Percentiles rank a stretch among this genome's conserved stretches.
Evolutionary conservation across 306 rosid genomes (phyloP).

Genomic region (Comarum palustre): DNA sequence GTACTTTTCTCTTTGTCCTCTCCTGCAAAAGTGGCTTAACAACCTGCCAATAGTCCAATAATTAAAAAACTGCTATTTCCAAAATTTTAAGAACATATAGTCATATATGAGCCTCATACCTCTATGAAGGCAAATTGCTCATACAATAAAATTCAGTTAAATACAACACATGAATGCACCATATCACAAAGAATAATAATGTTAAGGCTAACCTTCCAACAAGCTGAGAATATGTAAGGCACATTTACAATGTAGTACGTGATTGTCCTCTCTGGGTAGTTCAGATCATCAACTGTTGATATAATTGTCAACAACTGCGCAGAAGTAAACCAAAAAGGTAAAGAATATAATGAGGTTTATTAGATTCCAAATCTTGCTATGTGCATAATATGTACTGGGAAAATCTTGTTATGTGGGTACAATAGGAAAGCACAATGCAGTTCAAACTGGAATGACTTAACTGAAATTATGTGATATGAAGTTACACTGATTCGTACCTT

Average conservation of each 20-base stretch:
- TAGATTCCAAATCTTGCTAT: too few relatives aligned
- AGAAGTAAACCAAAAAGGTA: slow-evolving; percentile 26
- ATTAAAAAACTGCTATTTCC: slow-evolving; percentile 13
- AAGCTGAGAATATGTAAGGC: slow-evolving; percentile 83
- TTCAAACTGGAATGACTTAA: not conserved
- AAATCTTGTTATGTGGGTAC: not conserved
- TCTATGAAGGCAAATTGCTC: not conserved
- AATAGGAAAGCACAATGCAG: not conserved
- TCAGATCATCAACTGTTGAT: slow-evolving; percentile 86
- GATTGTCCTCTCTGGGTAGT: slow-evolving; percentile 92
- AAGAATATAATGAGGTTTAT: not conserved
- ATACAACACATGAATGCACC: slow-evolving; percentile 10
- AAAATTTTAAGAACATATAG: not conserved
- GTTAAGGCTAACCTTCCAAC: slow-evolving; percentile 78
- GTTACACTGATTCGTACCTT: slow-evolving; percentile 45
- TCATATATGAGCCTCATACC: slow-evolving; percentile 7
- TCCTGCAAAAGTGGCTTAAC: slow-evolving; percentile 98
- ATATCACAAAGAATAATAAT: slow-evolving; percentile 21
- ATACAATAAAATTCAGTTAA: slow-evolving; percentile 6
- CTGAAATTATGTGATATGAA: not conserved
- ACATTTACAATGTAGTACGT: slow-evolving; percentile 83
- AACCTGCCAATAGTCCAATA: slow-evolving; percentile 47
- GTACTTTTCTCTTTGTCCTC: slow-evolving; percentile 82
- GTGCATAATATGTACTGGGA: not conserved
- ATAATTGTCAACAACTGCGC: slow-evolving; percentile 74